Base-by-base conservation (phyloP, 1,284 basidiomycete species). In the Inonotus obliquus region DNA sequence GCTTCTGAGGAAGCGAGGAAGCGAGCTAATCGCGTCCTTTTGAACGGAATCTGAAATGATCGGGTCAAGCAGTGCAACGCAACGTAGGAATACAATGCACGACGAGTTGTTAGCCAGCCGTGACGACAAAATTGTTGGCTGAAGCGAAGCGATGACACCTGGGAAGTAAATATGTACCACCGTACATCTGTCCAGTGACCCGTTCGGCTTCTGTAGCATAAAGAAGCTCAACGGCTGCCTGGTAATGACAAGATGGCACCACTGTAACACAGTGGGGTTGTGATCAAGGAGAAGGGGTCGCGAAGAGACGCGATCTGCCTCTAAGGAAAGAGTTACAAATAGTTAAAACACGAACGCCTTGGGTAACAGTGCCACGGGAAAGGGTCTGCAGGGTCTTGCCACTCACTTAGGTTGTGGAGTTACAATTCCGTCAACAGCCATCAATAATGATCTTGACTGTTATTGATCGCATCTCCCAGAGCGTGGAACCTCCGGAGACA, bases 161-260 rank as follows among this genome's bases (percentile, higher is more conserved):
- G 23, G n/a, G 53, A 54, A 38, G 53, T 32, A 53, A 54, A 52
- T 48, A 23, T 35, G 45, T 4, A 39, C 39, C 17, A 54, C 17
- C 25, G 35, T 29, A 39, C 60, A 61, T 57, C 54, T 57, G 54
- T 39, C 35, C 21, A 23, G 13, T 61, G 60, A 51, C 54, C 44
- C 45, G 45, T 13, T 23, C 48, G 54, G 60, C 54, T 56, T 51
- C 32, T n/a, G 44, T 44, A 47, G 59, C 44, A 44, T 44, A 41
- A 55, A 14, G 54, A 29, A 48, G 54, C 44, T 21, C 54, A 45
- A 57, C 39, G 53, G 60, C 60, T 61, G 60, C 60, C 38, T 61
- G 54, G 44, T 44, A 45, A 61, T 61, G 60, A 61, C 49, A 54
- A 55, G 60, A 61, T 56, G 60, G 54, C 58, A 60, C 48, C 44